phyloP scores from a whole-genome alignment of 345 rosid genomes.

The Luvunga scandens region DNA sequence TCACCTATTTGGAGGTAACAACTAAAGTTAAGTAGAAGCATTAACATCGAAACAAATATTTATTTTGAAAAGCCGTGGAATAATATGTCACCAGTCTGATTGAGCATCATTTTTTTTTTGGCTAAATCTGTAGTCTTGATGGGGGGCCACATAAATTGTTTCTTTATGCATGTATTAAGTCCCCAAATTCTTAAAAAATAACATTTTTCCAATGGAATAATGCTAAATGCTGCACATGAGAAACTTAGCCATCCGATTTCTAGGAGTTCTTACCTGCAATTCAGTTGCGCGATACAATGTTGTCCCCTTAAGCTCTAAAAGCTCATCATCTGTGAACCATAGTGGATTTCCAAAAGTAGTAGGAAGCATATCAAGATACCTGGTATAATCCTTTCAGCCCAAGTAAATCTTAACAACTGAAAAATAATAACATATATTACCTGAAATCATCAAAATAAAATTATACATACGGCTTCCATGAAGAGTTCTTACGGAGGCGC shows the following conservation, averaged over 20 bases:
- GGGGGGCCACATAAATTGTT: neutral
- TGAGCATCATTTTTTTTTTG: neutral
- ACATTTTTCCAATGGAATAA: neutral
- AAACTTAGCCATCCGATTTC: neutral
- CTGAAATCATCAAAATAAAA: neutral
- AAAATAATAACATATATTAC: neutral
- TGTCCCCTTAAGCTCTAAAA: constrained; percentile 73
- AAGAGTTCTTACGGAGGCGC: constrained; percentile 67
- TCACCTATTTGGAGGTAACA: neutral
- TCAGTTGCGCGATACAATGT: constrained; percentile 68
- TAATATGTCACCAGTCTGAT: neutral
- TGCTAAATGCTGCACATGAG: neutral
- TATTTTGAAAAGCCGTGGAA: neutral
- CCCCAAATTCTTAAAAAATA: neutral
- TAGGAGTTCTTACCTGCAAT: constrained; percentile 55
- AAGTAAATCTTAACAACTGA: constrained; percentile 13
- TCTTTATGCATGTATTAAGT: neutral
- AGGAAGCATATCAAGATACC: constrained; percentile 96
- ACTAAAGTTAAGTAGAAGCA: neutral
- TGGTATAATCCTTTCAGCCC: constrained; percentile 21
- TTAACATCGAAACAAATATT: neutral
- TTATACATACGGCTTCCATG: constrained; percentile 82
- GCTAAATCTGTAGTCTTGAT: neutral
- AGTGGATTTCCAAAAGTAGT: constrained; percentile 72
- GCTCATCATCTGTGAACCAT: constrained; percentile 84